A percentile compares a stretch with the other conserved stretches of the same genome.
Conservation (phyloP, 2,329 filamentous ascomycete species). For the Penicillium polonicum region DNA sequence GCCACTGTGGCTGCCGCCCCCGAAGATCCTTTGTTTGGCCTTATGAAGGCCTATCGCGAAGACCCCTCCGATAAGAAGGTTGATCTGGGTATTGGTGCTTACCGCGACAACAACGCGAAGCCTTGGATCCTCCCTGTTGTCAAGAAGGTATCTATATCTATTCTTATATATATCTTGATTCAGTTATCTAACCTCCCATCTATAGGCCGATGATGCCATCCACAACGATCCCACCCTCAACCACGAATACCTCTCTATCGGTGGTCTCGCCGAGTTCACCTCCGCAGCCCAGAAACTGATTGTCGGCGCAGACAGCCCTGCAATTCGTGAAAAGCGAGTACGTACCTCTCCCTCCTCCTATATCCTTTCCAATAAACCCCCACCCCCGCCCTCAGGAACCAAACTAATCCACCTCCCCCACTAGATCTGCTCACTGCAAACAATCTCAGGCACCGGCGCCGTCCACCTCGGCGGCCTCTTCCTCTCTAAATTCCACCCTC, state of each 20-base stretch:
- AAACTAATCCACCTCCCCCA: neutral
- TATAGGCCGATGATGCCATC: slow-evolving; percentile 84
- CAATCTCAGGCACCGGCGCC: slow-evolving; percentile 95
- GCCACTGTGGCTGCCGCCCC: slow-evolving; percentile 83
- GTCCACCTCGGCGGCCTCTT: slow-evolving; percentile 92
- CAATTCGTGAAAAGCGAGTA: slow-evolving; percentile 78
- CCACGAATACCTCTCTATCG: slow-evolving; percentile 98
- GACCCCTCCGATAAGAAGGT: slow-evolving; percentile 79
- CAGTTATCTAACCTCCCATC: slow-evolving; percentile 2
- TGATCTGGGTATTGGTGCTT: slow-evolving; percentile 92
- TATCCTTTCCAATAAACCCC: neutral
- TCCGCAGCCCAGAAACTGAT: slow-evolving; percentile 88
- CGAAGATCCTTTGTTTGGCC: slow-evolving; percentile 90
- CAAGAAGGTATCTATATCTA: slow-evolving; percentile 67
- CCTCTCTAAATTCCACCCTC: slow-evolving; percentile 83
- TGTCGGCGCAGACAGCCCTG: slow-evolving; percentile 74
- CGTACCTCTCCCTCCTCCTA: slow-evolving; percentile 17
- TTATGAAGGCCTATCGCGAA: slow-evolving; percentile 83
- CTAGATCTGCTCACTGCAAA: slow-evolving; percentile 74
- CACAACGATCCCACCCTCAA: slow-evolving; percentile 86
- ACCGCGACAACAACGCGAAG: slow-evolving; percentile 92
- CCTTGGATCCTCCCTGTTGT: slow-evolving; percentile 96
- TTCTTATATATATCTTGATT: neutral
- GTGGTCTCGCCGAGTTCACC: slow-evolving; percentile 81
- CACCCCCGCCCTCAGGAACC: neutral